Percentiles rank a stretch among this genome's conserved stretches.
Evolutionary conservation across 2,329 filamentous ascomycete genomes (phyloP).

Genomic region (Biscogniauxia mediterranea): DNA sequence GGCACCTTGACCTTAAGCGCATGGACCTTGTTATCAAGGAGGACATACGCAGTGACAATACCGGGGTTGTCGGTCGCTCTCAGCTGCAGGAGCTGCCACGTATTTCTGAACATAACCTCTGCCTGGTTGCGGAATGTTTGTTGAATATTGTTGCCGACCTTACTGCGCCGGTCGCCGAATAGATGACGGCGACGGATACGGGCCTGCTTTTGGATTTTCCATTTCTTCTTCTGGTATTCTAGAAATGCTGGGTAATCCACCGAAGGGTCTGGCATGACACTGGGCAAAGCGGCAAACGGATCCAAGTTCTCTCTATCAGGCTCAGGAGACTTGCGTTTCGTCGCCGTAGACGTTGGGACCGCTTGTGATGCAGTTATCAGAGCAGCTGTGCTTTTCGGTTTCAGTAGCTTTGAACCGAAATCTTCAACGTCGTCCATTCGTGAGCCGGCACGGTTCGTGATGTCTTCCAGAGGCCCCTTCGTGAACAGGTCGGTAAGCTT

Average conservation of each 20-base stretch:
- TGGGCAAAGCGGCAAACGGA: constrained; percentile 78
- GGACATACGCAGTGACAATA: constrained; percentile 81
- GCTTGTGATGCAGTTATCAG: constrained; percentile 57
- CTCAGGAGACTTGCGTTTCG: constrained; percentile 75
- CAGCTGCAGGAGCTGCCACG: constrained; percentile 92
- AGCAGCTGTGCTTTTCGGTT: constrained; percentile 58
- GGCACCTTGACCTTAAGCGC: constrained; percentile 84
- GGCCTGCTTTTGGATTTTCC: constrained; percentile 95
- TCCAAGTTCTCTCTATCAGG: constrained; percentile 63
- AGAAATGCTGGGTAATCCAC: constrained; percentile 88
- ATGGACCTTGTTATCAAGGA: constrained; percentile 93
- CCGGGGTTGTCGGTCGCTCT: constrained; percentile 80
- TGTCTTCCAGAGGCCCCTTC: constrained; percentile 71
- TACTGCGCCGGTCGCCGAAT: constrained; percentile 79
- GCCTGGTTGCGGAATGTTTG: constrained; percentile 86
- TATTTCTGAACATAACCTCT: constrained; percentile 83
- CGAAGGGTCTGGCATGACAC: constrained; percentile 78
- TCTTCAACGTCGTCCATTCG: constrained; percentile 74
- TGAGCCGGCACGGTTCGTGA: constrained; percentile 60
- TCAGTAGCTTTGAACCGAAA: constrained; percentile 67
- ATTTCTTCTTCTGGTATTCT: constrained; percentile 96
- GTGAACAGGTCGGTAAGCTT: constrained; percentile 93
- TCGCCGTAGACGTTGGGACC: constrained; percentile 41
- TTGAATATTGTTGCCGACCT: constrained; percentile 63
- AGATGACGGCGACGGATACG: constrained; percentile 81